Percentiles rank a stretch among this genome's conserved stretches.
Conservation (phyloP, 1,284 basidiomycete species). For the Cryptococcus sp. region DNA sequence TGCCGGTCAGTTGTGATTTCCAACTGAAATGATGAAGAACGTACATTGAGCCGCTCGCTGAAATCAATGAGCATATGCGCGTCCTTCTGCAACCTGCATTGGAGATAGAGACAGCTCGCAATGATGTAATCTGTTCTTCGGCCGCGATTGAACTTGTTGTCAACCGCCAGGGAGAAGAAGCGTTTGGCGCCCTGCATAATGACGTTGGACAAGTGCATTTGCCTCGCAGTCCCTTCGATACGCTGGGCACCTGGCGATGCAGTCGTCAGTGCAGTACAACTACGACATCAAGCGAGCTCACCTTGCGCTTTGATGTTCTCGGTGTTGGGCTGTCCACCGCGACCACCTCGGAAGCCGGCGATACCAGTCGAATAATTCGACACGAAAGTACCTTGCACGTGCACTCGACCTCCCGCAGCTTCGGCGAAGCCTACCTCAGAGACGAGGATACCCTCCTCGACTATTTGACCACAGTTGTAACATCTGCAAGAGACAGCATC, state of each 20-base stretch:
- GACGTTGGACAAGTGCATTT: constrained; percentile 74
- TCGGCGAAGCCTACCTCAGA: constrained; percentile 93
- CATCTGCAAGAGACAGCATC: constrained; percentile 55
- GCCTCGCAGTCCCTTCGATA: constrained; percentile 76
- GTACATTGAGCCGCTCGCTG: constrained; percentile 82
- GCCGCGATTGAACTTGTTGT: constrained; percentile 91
- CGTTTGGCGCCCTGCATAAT: constrained; percentile 81
- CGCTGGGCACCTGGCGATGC: constrained; percentile 67
- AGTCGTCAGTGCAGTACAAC: not conserved
- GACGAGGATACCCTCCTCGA: constrained; percentile 93
- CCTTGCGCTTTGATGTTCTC: constrained; percentile 45
- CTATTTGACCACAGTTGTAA: constrained; percentile 78
- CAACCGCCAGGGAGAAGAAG: constrained; percentile 89
- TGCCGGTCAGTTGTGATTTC: constrained; percentile 2
- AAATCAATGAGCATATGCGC: constrained; percentile 99
- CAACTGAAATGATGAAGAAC: constrained; percentile 19
- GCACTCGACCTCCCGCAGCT: constrained; percentile 85
- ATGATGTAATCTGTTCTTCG: constrained; percentile 89
- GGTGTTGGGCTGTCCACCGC: constrained; percentile 27
- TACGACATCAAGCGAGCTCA: constrained; percentile 14
- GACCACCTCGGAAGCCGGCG: constrained; percentile 33
- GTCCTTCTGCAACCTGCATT: constrained; percentile 83
- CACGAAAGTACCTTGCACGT: constrained; percentile 95
- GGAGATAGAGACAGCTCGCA: constrained; percentile 92
- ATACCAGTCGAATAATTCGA: constrained; percentile 71